Evolutionary conservation across 2,329 filamentous ascomycete species (phyloP), one percentile per base, ranked within the genome.

Genomic region (Talaromyces sp.): DNA sequence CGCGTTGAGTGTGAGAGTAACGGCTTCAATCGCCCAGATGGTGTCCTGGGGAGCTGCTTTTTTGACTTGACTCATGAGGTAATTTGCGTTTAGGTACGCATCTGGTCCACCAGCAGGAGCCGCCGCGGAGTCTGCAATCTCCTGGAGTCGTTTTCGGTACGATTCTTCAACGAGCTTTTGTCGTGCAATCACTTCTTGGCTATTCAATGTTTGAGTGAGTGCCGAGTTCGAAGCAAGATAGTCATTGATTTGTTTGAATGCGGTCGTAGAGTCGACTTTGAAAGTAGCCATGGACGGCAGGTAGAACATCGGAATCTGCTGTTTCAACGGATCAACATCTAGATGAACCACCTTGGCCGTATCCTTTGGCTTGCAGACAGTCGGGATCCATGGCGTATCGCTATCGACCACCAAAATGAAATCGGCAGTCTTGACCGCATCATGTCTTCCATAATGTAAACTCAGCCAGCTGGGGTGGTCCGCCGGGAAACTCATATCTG

Each of bases 371-470:
- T 82, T 81, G 76, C 84, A 87, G 65, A 86, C 86, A 0, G 91
- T 95, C n/a, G 88, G 87, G 61, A 97, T 92, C 92, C 92, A 97
- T 0, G 93, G 93, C 0, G 96, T 92, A 71, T 97, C 93, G 66
- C 92, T 96, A 75, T 97, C 90, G 25, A 96, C 72, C 2, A 96
- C 88, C 0, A 97, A 68, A 64, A 97, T 96, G 11, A 92, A 85
- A 73, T 97, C 93, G 0, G 93, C 91, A 0, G 86, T 86, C 63
- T 82, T 84, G 72, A 96, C 90, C 46, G 82, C 81, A 1, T 90
- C 86, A 58, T 96, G 89, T 2, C 84, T 82, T 2, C 91, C 91
- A 69, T 88, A 96, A 48, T 87, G 83, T 58, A 95, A 74, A 1
- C 93, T 88, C 12, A 91, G 72, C 79, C 85, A 91, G 0, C 78